phyloP scores from a whole-genome alignment of 1,284 basidiomycete species.

The Cutaneotrichosporon sp. region DNA sequence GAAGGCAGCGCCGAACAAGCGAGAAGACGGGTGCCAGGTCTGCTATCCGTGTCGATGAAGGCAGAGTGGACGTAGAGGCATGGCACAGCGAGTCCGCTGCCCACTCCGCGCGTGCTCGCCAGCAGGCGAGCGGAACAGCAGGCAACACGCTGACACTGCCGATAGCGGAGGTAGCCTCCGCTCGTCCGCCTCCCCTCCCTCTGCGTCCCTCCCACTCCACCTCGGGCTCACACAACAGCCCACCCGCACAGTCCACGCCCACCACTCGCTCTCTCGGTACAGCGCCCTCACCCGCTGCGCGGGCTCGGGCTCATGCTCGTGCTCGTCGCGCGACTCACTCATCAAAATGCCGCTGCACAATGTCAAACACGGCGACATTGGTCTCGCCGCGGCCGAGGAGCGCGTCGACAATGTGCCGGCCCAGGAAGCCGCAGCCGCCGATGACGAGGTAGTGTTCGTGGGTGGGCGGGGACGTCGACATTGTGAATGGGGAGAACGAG shows the following conservation, averaged over 20 bases:
- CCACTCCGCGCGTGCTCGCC: too few species aligned
- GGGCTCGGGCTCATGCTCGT: not conserved
- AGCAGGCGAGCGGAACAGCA: too few species aligned
- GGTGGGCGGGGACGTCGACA: slow-evolving; percentile 26
- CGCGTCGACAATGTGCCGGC: slow-evolving; percentile 82
- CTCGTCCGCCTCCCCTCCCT: too few species aligned
- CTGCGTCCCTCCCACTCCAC: not conserved
- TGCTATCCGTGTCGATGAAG: too few species aligned
- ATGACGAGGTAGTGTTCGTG: slow-evolving; percentile 65
- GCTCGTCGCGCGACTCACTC: slow-evolving; percentile 51
- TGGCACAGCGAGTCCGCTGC: too few species aligned
- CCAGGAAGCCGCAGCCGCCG: slow-evolving; percentile 89
- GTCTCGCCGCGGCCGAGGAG: slow-evolving; percentile 74
- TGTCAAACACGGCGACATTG: slow-evolving; percentile 78
- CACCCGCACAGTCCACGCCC: not conserved
- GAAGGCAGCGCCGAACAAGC: too few species aligned
- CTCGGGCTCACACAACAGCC: not conserved
- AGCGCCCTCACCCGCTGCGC: not conserved
- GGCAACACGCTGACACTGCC: too few species aligned
- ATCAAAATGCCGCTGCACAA: slow-evolving; percentile 77
- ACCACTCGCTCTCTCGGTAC: too few species aligned
- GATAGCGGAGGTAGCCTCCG: too few species aligned
- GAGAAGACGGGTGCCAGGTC: too few species aligned
- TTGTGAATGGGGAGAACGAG: not conserved
- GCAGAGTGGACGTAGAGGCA: too few species aligned